phyloP scores from a whole-genome alignment of 371 early-diverging fungal species.

The Sporodiniella umbellata region DNA sequence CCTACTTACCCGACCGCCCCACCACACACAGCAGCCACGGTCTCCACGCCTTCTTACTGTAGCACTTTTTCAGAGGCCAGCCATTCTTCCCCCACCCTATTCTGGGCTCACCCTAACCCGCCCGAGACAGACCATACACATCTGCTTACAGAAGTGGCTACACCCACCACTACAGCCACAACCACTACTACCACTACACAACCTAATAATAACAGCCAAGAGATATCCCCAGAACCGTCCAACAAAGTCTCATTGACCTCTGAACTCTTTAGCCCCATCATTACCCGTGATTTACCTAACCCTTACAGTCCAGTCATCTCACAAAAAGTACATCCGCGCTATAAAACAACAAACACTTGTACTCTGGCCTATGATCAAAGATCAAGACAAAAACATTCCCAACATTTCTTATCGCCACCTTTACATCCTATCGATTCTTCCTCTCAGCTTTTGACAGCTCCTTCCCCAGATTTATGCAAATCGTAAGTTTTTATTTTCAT shows the following conservation, averaged over 20 bases:
- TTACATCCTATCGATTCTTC: slow-evolving; percentile 1
- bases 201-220: too few relatives aligned
- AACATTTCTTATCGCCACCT: slow-evolving; percentile 10
- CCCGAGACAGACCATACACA: not conserved
- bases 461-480: not conserved
- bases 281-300: too few relatives aligned
- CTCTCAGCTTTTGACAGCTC: not conserved
- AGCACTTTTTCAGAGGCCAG: slow-evolving; percentile 1
- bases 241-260: too few relatives aligned
- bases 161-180: too few relatives aligned
- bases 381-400: slow-evolving; percentile 1
- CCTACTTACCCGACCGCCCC: not conserved
- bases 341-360: slow-evolving; percentile 19
- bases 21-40: not conserved
- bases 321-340: slow-evolving; percentile 15
- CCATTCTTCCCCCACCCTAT: not conserved
- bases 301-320: too few relatives aligned
- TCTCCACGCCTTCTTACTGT: not conserved
- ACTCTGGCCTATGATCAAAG: not conserved
- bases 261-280: too few relatives aligned
- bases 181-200: too few relatives aligned
- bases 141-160: not conserved
- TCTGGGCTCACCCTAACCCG: not conserved
- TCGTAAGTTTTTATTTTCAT: not conserved
- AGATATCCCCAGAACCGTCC: too few relatives aligned